These are phyloP conservation scores for Cystobasidiaceae sp. DNA, from an alignment of 1,284 basidiomycete genomes.

Conservation along the genomic window DNA sequence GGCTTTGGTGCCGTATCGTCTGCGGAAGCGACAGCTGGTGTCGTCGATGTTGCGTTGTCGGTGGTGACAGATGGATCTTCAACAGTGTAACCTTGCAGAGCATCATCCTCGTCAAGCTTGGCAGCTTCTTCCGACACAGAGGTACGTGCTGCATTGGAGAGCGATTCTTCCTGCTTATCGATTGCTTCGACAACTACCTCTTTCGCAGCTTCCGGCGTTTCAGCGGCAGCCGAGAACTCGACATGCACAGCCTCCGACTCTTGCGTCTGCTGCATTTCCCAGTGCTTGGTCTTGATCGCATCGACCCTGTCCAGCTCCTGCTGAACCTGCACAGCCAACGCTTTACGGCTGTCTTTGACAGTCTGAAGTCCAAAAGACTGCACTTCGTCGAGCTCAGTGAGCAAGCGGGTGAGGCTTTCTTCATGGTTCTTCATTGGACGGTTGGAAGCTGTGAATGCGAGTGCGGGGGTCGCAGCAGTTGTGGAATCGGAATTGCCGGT, in stretches of 20 bases:
- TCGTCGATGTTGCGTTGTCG: too few relatives aligned
- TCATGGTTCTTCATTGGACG: slow-evolving; percentile 19
- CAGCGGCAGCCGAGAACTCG: background rate
- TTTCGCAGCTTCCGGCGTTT: background rate
- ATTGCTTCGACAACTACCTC: background rate
- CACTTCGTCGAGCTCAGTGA: slow-evolving; percentile 21
- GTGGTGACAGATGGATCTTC: too few relatives aligned
- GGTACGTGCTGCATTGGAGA: too few relatives aligned
- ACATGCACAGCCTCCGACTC: background rate
- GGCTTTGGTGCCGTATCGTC: too few relatives aligned
- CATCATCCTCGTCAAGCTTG: too few relatives aligned
- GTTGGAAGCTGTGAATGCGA: slow-evolving; percentile 14
- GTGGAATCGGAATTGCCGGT: background rate
- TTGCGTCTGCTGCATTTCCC: background rate
- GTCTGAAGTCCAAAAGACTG: slow-evolving; percentile 2
- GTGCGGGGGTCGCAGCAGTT: background rate
- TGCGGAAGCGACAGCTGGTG: too few relatives aligned
- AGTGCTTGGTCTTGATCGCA: slow-evolving; percentile 3
- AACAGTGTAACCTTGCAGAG: too few relatives aligned
- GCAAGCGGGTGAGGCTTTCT: slow-evolving; percentile 10
- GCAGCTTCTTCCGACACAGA: too few relatives aligned
- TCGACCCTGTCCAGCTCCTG: slow-evolving; percentile 13
- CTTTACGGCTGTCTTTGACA: slow-evolving; percentile 10
- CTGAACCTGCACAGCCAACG: slow-evolving; percentile 7
- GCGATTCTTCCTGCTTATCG: background rate